Conservation (phyloP, 306 rosid genomes). For the Crotalaria pallida region DNA sequence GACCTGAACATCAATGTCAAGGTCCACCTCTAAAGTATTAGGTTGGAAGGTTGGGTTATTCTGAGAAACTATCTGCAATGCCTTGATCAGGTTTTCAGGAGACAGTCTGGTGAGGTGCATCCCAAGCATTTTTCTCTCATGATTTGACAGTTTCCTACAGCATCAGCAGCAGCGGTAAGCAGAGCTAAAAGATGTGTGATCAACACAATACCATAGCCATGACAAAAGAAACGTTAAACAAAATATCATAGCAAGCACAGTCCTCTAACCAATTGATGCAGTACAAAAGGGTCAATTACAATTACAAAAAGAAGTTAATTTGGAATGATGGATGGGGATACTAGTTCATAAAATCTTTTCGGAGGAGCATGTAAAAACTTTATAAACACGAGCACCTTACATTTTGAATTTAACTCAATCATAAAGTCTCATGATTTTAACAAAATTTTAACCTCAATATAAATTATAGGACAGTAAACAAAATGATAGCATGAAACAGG, state of each 20-base stretch:
- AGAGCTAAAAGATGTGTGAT: not conserved
- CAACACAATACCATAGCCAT: not conserved
- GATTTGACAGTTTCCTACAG: constrained; percentile 52
- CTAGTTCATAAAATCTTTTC: no score
- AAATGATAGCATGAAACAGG: not conserved
- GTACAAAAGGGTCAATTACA: not conserved
- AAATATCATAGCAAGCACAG: not conserved
- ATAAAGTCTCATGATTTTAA: not conserved
- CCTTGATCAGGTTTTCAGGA: constrained; percentile 50
- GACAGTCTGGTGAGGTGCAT: constrained; percentile 43
- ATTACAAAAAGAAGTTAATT: no score
- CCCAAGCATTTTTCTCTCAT: constrained; percentile 52
- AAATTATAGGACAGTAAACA: not conserved
- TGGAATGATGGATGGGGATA: no score
- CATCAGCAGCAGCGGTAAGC: not conserved
- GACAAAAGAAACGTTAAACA: not conserved
- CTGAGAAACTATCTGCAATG: constrained; percentile 55
- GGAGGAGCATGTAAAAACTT: no score
- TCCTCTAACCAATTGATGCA: not conserved
- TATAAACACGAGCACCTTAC: not conserved
- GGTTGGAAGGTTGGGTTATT: constrained; percentile 58
- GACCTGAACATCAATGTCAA: constrained; percentile 80
- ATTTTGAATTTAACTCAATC: not conserved
- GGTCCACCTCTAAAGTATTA: constrained; percentile 45
- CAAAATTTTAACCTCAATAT: not conserved